These are phyloP conservation scores for Blepharisma stoltei DNA, from an alignment of 73 alveolate species.

Conservation along the genomic window DNA sequence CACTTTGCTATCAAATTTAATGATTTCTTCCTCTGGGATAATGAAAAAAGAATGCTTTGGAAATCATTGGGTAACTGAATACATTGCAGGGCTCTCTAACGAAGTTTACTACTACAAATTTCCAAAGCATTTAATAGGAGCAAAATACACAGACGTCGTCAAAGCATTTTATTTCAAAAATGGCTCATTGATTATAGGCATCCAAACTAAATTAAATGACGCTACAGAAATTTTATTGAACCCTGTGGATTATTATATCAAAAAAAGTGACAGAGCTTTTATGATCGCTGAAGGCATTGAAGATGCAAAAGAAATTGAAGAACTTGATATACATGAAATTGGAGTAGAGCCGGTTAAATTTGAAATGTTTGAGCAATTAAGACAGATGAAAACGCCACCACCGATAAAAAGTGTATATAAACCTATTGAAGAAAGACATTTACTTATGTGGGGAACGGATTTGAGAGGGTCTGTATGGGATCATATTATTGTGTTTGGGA, in stretches of 20 bases:
- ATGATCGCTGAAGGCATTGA: conserved; percentile 51
- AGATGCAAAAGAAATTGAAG: conserved; percentile 42
- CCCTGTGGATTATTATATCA: conserved; percentile 47
- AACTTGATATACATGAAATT: background rate
- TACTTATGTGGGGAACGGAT: conserved; percentile 51
- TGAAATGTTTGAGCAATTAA: background rate
- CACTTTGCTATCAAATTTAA: conserved; percentile 44
- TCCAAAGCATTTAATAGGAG: conserved; percentile 31
- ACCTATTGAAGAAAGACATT: conserved; percentile 26
- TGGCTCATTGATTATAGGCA: conserved; percentile 37
- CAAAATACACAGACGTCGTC: conserved; percentile 4
- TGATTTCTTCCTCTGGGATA: conserved; percentile 45
- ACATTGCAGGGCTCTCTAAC: conserved; percentile 54
- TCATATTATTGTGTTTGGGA: conserved; percentile 58
- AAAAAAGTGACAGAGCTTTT: conserved; percentile 58
- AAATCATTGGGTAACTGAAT: conserved; percentile 58
- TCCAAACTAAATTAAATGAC: conserved; percentile 49
- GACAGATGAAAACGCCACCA: background rate
- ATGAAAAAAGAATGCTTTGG: conserved; percentile 27
- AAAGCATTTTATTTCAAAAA: conserved; percentile 35
- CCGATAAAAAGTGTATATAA: background rate
- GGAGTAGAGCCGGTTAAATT: background rate
- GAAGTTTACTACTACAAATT: conserved; percentile 42
- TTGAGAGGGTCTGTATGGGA: conserved; percentile 36
- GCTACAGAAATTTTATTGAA: conserved; percentile 47